Conservation (phyloP, 2,329 filamentous ascomycete genomes). For the Fusarium zealandicum region DNA sequence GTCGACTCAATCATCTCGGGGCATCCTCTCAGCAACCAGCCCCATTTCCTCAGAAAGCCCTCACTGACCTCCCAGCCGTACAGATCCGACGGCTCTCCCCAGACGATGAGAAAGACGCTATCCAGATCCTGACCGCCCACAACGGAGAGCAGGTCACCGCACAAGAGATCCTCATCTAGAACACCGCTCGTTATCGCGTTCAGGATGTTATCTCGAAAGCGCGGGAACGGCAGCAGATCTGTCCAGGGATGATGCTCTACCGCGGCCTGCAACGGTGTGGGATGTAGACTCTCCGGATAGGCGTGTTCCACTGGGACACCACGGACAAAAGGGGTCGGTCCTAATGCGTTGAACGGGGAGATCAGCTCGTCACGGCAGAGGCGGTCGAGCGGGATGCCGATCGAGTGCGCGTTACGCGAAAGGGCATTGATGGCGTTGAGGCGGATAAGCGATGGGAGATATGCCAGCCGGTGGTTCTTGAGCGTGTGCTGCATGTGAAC, state of each 20-base stretch:
- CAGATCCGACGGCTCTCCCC: slow-evolving; percentile 56
- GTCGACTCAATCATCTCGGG: slow-evolving; percentile 48
- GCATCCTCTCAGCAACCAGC: slow-evolving; percentile 48
- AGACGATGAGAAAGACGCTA: slow-evolving; percentile 50
- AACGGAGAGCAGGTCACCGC: slow-evolving; percentile 26
- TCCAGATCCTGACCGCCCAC: slow-evolving; percentile 5
- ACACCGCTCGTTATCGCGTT: slow-evolving; percentile 9
- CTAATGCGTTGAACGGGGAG: slow-evolving; percentile 27
- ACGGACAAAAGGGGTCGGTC: background rate
- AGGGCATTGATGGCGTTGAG: slow-evolving; percentile 35
- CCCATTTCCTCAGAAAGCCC: slow-evolving; percentile 56
- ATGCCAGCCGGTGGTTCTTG: slow-evolving; percentile 13
- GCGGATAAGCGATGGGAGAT: slow-evolving; percentile 32
- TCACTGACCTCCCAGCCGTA: slow-evolving; percentile 57
- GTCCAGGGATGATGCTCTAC: slow-evolving; percentile 37
- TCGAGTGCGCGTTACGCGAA: slow-evolving; percentile 20
- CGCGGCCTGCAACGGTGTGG: slow-evolving; percentile 25
- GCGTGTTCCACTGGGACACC: background rate
- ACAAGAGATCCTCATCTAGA: slow-evolving; percentile 36
- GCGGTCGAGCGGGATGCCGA: slow-evolving; percentile 26
- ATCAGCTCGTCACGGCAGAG: slow-evolving; percentile 32
- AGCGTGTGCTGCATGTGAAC: slow-evolving; percentile 33
- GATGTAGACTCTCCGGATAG: slow-evolving; percentile 15
- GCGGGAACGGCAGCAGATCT: slow-evolving; percentile 33
- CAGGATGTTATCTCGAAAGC: slow-evolving; percentile 34